Evolutionary conservation across 371 early-diverging fungal genomes (phyloP), one percentile per base, ranked within the genome.

Genomic region (Nematocida displodere): DNA sequence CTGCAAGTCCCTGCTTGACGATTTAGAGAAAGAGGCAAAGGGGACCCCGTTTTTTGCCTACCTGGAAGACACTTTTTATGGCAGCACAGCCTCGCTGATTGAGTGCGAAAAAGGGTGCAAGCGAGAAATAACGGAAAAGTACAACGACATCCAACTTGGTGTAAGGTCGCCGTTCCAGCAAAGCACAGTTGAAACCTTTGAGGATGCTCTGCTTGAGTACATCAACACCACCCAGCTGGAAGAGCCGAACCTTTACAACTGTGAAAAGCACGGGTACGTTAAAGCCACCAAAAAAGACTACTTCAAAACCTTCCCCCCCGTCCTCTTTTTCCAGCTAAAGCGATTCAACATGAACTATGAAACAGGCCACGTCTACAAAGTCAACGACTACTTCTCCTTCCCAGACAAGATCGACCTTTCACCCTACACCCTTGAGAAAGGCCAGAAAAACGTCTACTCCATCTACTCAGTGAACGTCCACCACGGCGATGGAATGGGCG

Each of bases 361-460:
- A 4, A 71, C 79, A 3, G 78, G 59, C 17, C 56, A 77, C 36
- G 47, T 52, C 22, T 75, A 76, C n/a, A 82, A 79, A 88, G 91
- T 93, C 83, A 95, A 96, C 85, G 94, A 94, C 82, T 88, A 94
- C n/a, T 90, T 91, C 81, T 94, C 93, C 80, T 98, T 91, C 83
- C 93, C 94, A 13, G 82, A 86, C n/a, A 86, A 87, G 54, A 87
- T 97, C 55, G 92, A 94, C 71, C 83, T 96, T 52, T 88, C 87
- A n/a, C 87, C 88, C n/a, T 94, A 89, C 81, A 84, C 92, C 34
- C 86, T 87, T 2, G 82, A 85, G 7, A 85, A 87, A 28, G 88
- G 87, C 2, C 33, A 49, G 20, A 58, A 53, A 20, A 50, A 36
- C 22, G 53, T 13, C 28, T 79, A 80, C 66, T 63, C 55, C 29